phyloP scores from a whole-genome alignment of 305 asterid genomes.

The Rubia peregrina region DNA sequence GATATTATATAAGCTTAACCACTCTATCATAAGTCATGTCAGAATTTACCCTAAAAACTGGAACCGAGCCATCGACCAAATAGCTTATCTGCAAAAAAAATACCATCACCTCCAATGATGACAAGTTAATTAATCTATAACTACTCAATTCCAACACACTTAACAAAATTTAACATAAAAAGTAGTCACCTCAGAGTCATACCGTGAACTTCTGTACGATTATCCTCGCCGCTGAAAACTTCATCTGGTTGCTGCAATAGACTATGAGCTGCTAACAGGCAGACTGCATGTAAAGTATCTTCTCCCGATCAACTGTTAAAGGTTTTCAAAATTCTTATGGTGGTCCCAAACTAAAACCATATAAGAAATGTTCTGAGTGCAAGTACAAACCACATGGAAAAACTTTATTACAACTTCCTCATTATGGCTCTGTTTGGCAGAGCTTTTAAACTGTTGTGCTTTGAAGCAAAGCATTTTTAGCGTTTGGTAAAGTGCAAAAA shows the following conservation, averaged over 20 bases:
- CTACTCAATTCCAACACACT: neutral
- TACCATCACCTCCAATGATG: no score
- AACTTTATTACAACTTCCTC: constrained; percentile 87
- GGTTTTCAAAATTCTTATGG: constrained; percentile 18
- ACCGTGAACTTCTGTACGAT: constrained; percentile 60
- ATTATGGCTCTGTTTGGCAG: constrained; percentile 81
- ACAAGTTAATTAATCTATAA: neutral
- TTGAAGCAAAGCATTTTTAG: no score
- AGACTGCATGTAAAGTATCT: constrained; percentile 89
- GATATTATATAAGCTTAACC: no score
- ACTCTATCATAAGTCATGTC: no score
- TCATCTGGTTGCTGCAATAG: constrained; percentile 51
- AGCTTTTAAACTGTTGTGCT: no score
- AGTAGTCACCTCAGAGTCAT: constrained; percentile 7
- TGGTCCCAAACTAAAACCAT: constrained; percentile 6
- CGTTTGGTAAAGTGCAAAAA: no score
- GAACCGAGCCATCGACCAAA: no score
- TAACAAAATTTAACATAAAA: neutral
- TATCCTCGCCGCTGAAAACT: constrained; percentile 67
- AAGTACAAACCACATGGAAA: constrained; percentile 61
- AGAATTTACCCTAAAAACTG: no score
- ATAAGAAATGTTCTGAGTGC: constrained; percentile 5
- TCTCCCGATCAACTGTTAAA: constrained; percentile 72
- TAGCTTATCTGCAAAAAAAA: no score
- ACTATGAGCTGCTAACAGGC: constrained; percentile 69